Evolutionary conservation across 148 eudicot species (phyloP).

Genomic region (Drosera capensis): DNA sequence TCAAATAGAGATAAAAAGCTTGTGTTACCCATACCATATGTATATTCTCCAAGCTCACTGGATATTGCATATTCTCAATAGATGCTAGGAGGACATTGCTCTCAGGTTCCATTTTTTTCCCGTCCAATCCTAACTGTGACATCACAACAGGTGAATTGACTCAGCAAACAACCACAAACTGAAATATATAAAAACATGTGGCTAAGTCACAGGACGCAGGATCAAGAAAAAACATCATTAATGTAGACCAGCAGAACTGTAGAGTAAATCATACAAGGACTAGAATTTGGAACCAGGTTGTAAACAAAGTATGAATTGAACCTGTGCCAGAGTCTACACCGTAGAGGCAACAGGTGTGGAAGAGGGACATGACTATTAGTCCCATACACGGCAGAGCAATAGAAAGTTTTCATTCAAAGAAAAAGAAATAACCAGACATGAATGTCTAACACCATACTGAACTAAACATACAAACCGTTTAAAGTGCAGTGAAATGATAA

Average conservation of each 20-base stretch:
- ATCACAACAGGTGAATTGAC: background rate
- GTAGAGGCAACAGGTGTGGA: too few relatives aligned
- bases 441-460: too few relatives aligned
- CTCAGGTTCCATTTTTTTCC: conserved; percentile 78
- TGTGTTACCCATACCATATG: conserved; percentile 41
- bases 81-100: conserved; percentile 96
- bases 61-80: conserved; percentile 92
- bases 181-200: conserved; percentile 1
- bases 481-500: background rate
- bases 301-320: too few relatives aligned
- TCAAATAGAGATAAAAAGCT: background rate
- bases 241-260: too few relatives aligned
- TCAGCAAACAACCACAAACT: background rate
- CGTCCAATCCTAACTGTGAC: conserved; percentile 67
- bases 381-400: background rate
- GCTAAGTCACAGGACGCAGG: background rate
- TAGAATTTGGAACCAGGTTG: too few relatives aligned
- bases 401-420: background rate
- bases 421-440: background rate
- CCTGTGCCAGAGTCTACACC: too few relatives aligned
- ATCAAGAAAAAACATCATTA: too few relatives aligned
- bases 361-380: too few relatives aligned
- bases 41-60: conserved; percentile 76
- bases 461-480: too few relatives aligned
- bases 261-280: too few relatives aligned